phyloP scores from a whole-genome alignment of 2,329 filamentous ascomycete species.

The Colletotrichum lini region DNA sequence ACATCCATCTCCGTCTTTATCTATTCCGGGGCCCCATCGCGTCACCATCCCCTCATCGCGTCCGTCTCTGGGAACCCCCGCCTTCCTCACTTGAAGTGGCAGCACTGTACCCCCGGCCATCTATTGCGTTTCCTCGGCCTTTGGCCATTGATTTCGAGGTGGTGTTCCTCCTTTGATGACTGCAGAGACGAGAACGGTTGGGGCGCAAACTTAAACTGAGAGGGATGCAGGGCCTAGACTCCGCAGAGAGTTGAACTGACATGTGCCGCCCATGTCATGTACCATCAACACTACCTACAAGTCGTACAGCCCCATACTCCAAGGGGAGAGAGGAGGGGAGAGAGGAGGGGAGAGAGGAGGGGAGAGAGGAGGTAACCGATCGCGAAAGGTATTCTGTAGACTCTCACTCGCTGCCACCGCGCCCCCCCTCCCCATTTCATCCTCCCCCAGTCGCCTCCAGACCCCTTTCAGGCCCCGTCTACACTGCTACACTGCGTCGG shows the following conservation, averaged over 20 bases:
- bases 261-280: constrained; percentile 1
- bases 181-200: neutral
- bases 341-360: neutral
- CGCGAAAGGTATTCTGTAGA: too few relatives aligned
- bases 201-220: constrained; percentile 5
- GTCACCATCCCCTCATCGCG: constrained; percentile 4
- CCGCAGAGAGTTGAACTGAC: neutral
- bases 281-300: neutral
- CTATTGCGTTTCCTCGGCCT: neutral
- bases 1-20: neutral
- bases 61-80: neutral
- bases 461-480: constrained; percentile 12
- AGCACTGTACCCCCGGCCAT: neutral
- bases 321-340: neutral
- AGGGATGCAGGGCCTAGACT: neutral
- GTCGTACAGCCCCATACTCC: neutral
- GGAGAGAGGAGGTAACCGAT: neutral
- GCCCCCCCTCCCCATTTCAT: neutral
- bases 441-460: constrained; percentile 24
- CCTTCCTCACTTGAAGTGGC: neutral
- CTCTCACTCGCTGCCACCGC: neutral
- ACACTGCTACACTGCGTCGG: neutral
- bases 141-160: neutral
- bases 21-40: neutral
- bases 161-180: neutral